A percentile compares a stretch with the other conserved stretches of the same genome.
These are phyloP conservation scores for Monosporascus sp. DNA, from an alignment of 2,329 filamentous ascomycete species.

Conservation along the genomic window DNA sequence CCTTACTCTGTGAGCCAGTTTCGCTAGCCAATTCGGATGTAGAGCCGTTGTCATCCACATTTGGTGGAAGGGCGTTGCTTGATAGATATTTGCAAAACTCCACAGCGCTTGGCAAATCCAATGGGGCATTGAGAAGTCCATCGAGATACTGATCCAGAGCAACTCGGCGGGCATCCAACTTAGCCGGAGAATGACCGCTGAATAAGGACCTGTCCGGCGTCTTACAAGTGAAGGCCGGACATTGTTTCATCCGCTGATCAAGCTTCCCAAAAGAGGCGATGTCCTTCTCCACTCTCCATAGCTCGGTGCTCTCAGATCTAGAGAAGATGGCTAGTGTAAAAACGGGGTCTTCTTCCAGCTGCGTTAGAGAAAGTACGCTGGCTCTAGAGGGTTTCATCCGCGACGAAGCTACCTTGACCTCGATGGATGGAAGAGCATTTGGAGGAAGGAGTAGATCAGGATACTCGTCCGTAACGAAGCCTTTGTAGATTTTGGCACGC, in stretches of 20 bases:
- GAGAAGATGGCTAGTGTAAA: constrained; percentile 86
- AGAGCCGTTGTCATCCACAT: constrained; percentile 49
- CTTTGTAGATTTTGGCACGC: constrained; percentile 60
- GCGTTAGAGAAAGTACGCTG: constrained; percentile 73
- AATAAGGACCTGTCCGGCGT: constrained; percentile 84
- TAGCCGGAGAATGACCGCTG: constrained; percentile 86
- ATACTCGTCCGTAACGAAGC: constrained; percentile 78
- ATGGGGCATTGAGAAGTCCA: constrained; percentile 72
- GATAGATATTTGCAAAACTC: constrained; percentile 85
- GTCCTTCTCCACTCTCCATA: constrained; percentile 95
- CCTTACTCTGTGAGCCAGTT: constrained; percentile 36
- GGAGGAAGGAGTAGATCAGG: constrained; percentile 81
- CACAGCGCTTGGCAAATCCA: constrained; percentile 70
- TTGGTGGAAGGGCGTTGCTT: constrained; percentile 56
- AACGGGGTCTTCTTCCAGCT: constrained; percentile 85
- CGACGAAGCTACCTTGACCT: constrained; percentile 85
- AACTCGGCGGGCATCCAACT: constrained; percentile 77
- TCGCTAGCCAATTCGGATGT: constrained; percentile 31
- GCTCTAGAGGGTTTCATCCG: constrained; percentile 88
- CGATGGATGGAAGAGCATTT: constrained; percentile 80
- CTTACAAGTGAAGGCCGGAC: constrained; percentile 64
- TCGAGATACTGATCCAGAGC: constrained; percentile 85
- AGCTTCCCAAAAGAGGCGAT: constrained; percentile 73
- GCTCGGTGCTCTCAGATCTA: constrained; percentile 67
- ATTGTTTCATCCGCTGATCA: constrained; percentile 73